These are phyloP conservation scores for Arabidopsis suecica DNA, from an alignment of 345 rosid genomes.

Conservation along the genomic window DNA sequence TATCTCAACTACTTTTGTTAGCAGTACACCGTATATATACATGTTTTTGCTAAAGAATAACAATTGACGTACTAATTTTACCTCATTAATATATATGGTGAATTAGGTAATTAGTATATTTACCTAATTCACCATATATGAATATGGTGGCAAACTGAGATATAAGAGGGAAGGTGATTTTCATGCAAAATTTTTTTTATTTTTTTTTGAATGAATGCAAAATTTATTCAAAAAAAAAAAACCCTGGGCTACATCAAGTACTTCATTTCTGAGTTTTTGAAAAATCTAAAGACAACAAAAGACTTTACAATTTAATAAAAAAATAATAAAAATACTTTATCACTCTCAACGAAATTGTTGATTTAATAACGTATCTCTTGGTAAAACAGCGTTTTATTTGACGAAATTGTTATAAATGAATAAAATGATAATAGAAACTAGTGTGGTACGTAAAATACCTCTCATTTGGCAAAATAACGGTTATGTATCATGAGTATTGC, in stretches of 20 bases:
- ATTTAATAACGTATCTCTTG: not conserved
- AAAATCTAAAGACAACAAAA: no score
- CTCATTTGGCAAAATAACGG: not conserved
- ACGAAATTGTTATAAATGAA: not conserved
- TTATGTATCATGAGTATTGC: not conserved
- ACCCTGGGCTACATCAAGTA: no score
- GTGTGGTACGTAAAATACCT: not conserved
- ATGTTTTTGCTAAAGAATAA: not conserved
- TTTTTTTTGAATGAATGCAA: no score
- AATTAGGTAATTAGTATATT: not conserved
- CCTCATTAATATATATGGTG: not conserved
- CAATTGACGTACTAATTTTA: no score
- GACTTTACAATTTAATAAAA: no score
- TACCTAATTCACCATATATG: no score
- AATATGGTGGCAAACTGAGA: not conserved
- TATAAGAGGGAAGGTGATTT: not conserved
- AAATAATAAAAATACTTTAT: no score
- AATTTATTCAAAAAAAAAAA: no score
- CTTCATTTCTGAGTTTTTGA: no score
- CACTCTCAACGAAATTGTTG: not conserved
- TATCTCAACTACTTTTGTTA: not conserved
- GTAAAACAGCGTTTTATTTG: not conserved
- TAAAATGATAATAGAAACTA: no score
- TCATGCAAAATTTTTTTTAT: not conserved
- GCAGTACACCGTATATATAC: not conserved